Evolutionary conservation across 495 filamentous ascomycete species (phyloP), one percentile per base, ranked within the genome.

Genomic region (Lophiostoma macrostomum): DNA sequence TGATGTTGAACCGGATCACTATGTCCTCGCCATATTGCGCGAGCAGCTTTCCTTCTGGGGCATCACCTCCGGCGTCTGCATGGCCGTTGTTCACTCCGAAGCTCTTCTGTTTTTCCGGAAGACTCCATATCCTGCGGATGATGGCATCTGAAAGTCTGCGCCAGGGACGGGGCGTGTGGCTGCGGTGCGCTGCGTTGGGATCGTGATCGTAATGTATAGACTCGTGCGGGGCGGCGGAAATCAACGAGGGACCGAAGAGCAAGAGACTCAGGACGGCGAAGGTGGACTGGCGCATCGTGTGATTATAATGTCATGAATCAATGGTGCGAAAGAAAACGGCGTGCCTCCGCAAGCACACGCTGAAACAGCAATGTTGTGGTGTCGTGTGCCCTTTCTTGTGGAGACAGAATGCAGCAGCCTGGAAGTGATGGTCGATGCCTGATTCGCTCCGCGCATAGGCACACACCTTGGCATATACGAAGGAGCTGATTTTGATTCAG

Each of bases 1-100:
- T 82, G 50, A 95, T 70, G 63, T 87, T 88, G 76, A 96, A 96
- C 13, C 93, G 83, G 30, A 96, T 72, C 12, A 98, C 91, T 13
- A 96, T 75, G 66, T 96, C 85, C 35, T 83, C 79, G 37, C 80
- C 82, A 67, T 96, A 96, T 52, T 81, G 78, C 25, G 80, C 76
- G 14, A 80, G 70, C 24, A 84, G 71, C 25, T 73, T 80, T 11
- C 44, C 41, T 10, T 7, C 22, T 3, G 50, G 47, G 4, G 19
- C 32, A 7, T 43, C 41, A 13, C 28, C 35, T 5, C 28, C 22
- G n/a, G 31, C 48, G 0, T 16, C 24, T 23, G 29, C 22, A 14
- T 40, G 27, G 20, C 24, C 47, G 19, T n/a, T 25, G 10, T 25
- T 11, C 41, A 40, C 22, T 42, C 50, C 38, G 47, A 61, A 31